Conservation (phyloP, 1,284 basidiomycete genomes). For the Irpex rosettiformis region DNA sequence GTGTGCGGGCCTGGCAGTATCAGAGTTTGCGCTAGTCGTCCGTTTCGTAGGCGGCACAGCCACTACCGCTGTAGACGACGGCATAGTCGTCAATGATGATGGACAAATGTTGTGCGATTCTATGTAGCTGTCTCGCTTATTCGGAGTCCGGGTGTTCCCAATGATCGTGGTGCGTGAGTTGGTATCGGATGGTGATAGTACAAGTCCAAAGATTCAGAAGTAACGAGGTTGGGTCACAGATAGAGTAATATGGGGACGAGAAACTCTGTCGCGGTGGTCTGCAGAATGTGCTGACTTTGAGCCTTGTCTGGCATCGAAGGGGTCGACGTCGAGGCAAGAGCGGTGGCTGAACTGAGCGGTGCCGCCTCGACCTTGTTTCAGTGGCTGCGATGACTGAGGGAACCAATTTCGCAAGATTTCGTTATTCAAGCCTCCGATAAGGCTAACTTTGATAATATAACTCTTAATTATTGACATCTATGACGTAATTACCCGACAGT, state of each 20-base stretch:
- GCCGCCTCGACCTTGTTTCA: background rate
- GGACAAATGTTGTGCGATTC: too few species aligned
- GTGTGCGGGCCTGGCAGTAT: constrained; percentile 2
- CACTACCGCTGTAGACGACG: constrained; percentile 7
- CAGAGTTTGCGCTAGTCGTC: constrained; percentile 9
- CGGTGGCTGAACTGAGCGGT: background rate
- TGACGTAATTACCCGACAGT: background rate
- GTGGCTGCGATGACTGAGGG: background rate
- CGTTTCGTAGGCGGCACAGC: constrained; percentile 11
- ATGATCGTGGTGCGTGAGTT: background rate
- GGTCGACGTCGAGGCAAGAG: background rate
- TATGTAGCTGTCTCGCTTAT: background rate
- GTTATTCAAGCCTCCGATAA: background rate
- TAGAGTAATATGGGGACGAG: constrained; percentile 1
- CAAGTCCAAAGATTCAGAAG: background rate
- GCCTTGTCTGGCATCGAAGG: constrained; percentile 3
- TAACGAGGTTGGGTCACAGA: constrained; percentile 1
- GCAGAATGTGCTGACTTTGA: background rate
- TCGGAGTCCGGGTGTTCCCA: background rate
- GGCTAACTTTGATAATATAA: background rate
- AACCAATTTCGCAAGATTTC: constrained; percentile 5
- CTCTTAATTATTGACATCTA: background rate
- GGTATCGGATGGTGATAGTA: background rate
- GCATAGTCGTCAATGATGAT: constrained; percentile 6
- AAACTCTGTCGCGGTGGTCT: background rate